These are phyloP conservation scores for Solanum dulcamara DNA, from an alignment of 257 asterid species.

Conservation along the genomic window DNA sequence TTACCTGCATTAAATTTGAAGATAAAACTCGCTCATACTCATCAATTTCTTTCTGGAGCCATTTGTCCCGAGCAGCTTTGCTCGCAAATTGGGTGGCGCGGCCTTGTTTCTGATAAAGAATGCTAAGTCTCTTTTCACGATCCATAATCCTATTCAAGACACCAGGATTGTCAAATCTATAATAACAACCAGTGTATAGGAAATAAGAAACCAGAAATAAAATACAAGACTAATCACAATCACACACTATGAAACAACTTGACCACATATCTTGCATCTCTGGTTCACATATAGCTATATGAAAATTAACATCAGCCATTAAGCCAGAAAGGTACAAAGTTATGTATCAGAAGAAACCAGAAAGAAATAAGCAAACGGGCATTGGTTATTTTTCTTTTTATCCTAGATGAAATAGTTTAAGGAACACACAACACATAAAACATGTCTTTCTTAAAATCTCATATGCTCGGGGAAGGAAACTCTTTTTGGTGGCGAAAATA, in stretches of 20 bases:
- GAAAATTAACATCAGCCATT: neutral
- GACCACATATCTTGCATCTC: neutral
- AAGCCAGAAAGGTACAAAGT: neutral
- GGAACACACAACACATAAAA: neutral
- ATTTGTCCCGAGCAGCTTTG: slow-evolving; percentile 87
- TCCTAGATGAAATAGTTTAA: neutral
- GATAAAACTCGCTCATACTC: slow-evolving; percentile 84
- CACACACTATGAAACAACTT: neutral
- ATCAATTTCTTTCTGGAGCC: slow-evolving; percentile 85
- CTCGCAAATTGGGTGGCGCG: slow-evolving; percentile 92
- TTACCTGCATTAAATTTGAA: slow-evolving; percentile 64
- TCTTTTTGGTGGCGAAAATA: neutral
- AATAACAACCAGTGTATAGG: neutral
- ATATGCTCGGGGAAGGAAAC: neutral
- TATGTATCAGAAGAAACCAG: neutral
- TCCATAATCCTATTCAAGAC: slow-evolving; percentile 69
- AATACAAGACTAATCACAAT: neutral
- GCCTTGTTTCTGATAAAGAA: slow-evolving; percentile 95
- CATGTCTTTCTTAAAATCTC: neutral
- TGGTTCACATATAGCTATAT: neutral
- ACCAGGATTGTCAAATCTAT: neutral
- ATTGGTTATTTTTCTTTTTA: neutral
- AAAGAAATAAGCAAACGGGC: neutral
- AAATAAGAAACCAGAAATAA: neutral
- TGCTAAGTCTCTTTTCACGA: slow-evolving; percentile 97